phyloP scores from a whole-genome alignment of 106 monocot species.

The Dioscorea alata region DNA sequence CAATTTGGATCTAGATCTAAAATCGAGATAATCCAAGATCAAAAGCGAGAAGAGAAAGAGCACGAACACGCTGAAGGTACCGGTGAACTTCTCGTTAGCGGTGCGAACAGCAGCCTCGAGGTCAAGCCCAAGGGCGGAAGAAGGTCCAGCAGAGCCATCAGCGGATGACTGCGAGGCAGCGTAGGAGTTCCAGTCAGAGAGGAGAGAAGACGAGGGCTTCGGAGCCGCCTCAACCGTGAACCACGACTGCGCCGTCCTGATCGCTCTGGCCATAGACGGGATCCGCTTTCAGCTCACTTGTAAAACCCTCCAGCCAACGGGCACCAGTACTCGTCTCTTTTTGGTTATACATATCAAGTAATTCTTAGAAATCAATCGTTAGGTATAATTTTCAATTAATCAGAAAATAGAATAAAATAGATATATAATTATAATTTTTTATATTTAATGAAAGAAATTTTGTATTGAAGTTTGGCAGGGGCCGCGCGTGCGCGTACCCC shows the following conservation, averaged over 20 bases:
- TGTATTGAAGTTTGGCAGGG: no score
- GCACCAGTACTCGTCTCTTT: no score
- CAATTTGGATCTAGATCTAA: no score
- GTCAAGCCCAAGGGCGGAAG: slow-evolving; percentile 19
- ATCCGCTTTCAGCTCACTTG: no score
- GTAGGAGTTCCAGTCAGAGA: slow-evolving; percentile 38
- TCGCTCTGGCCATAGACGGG: neutral
- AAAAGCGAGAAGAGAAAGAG: neutral
- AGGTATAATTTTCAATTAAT: no score
- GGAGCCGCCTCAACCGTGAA: slow-evolving; percentile 18
- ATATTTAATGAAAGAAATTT: no score
- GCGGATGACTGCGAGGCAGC: slow-evolving; percentile 18
- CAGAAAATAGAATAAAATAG: no score
- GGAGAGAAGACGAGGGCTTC: slow-evolving; percentile 11
- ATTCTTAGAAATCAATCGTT: no score
- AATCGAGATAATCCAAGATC: no score
- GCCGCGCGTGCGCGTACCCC: slow-evolving; percentile 1
- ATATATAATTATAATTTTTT: no score
- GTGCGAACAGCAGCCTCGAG: slow-evolving; percentile 33
- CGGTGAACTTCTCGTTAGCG: slow-evolving; percentile 36
- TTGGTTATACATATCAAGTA: no score
- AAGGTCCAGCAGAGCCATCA: neutral
- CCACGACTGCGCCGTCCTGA: slow-evolving; percentile 28
- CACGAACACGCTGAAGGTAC: slow-evolving; percentile 28
- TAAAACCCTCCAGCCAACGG: no score